Percentiles rank a stretch among this genome's conserved stretches.
phyloP scores from a whole-genome alignment of 192 early-diverging fungal genomes.

The Coemansia sp. region DNA sequence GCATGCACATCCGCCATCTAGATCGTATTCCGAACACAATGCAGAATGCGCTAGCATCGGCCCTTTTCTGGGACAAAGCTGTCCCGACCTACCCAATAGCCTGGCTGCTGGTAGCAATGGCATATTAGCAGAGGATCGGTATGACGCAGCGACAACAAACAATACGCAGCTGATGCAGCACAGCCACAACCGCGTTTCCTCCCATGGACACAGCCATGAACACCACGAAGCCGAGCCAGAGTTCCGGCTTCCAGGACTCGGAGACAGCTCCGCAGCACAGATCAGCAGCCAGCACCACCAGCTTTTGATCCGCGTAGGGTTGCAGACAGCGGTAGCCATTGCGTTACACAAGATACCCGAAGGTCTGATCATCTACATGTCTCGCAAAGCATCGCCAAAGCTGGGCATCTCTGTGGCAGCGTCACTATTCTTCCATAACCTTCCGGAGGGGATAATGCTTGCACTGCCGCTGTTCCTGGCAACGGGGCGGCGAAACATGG shows the following conservation, averaged over 20 bases:
- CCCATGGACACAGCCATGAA: slow-evolving; percentile 17
- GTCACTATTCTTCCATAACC: slow-evolving; percentile 52
- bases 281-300: slow-evolving; percentile 36
- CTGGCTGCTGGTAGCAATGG: background rate
- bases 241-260: slow-evolving; percentile 13
- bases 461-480: slow-evolving; percentile 50
- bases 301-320: slow-evolving; percentile 36
- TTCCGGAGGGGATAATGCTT: slow-evolving; percentile 54
- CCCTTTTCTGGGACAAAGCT: background rate
- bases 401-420: slow-evolving; percentile 43
- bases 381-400: slow-evolving; percentile 36
- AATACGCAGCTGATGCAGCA: background rate
- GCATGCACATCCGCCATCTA: slow-evolving; percentile 16
- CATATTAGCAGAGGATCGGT: no score
- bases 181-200: background rate
- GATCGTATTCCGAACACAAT: slow-evolving; percentile 8
- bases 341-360: slow-evolving; percentile 55
- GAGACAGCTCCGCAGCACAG: slow-evolving; percentile 22
- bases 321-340: slow-evolving; percentile 52
- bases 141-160: background rate
- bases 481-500: slow-evolving; percentile 28
- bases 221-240: slow-evolving; percentile 3
- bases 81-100: background rate
- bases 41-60: background rate
- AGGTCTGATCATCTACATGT: slow-evolving; percentile 49